phyloP scores from a whole-genome alignment of 495 filamentous ascomycete genomes.

The Chaetomium cochliodes region DNA sequence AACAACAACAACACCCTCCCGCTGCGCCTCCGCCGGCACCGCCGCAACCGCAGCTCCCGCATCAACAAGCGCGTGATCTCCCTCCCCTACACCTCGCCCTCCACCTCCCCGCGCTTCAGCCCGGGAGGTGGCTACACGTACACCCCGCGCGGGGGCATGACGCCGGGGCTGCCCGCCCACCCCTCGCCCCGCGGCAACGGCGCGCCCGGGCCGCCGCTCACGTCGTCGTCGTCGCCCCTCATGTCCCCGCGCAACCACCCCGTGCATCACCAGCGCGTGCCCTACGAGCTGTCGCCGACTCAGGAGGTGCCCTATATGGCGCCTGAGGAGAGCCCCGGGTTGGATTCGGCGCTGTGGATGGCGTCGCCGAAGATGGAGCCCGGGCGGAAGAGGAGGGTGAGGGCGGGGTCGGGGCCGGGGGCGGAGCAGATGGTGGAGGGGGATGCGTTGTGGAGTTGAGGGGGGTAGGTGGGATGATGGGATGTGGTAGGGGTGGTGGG shows the following conservation, averaged over 20 bases:
- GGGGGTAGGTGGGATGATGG: too few relatives aligned
- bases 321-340: constrained; percentile 18
- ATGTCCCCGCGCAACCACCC: constrained; percentile 24
- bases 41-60: constrained; percentile 10
- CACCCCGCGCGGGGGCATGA: not conserved
- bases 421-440: constrained; percentile 21
- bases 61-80: constrained; percentile 21
- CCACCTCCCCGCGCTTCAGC: constrained; percentile 16
- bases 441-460: constrained; percentile 21
- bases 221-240: constrained; percentile 15
- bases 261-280: constrained; percentile 24
- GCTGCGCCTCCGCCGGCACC: constrained; percentile 8
- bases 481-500: too few relatives aligned
- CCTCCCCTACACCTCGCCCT: constrained; percentile 1
- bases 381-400: constrained; percentile 18
- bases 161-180: constrained; percentile 15
- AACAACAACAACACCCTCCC: constrained; percentile 4
- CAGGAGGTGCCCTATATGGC: constrained; percentile 19
- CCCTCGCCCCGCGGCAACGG: constrained; percentile 9
- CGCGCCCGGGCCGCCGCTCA: too few relatives aligned
- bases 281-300: constrained; percentile 17
- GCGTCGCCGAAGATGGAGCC: not conserved
- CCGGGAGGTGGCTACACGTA: too few relatives aligned
- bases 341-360: constrained; percentile 8
- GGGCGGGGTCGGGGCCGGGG: constrained; percentile 6